phyloP scores from a whole-genome alignment of 306 rosid genomes.

The Sechiopsis laciniata region DNA sequence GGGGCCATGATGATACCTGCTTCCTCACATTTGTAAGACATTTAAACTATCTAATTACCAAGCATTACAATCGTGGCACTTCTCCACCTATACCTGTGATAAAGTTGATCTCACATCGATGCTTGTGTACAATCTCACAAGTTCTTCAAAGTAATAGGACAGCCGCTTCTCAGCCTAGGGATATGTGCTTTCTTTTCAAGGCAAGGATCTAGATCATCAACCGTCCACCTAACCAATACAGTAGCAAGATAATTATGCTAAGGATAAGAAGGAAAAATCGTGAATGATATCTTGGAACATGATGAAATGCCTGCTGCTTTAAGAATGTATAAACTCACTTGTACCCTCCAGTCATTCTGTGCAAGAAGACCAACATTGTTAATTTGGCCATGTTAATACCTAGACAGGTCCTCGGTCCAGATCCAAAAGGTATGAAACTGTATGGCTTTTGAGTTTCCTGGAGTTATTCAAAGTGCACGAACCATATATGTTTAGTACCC shows the following conservation, averaged over 20 bases:
- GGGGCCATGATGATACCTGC: background rate
- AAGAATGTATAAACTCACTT: slow-evolving; percentile 33
- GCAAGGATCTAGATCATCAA: slow-evolving; percentile 55
- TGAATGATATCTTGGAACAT: too few relatives aligned
- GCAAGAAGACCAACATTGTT: slow-evolving; percentile 59
- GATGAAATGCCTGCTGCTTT: background rate
- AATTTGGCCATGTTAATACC: slow-evolving; percentile 64
- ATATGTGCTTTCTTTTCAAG: slow-evolving; percentile 65
- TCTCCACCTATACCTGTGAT: too few relatives aligned
- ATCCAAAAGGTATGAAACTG: slow-evolving; percentile 59
- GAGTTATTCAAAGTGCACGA: background rate
- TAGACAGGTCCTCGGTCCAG: slow-evolving; percentile 72
- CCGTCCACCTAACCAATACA: slow-evolving; percentile 45
- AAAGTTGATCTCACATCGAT: slow-evolving; percentile 5
- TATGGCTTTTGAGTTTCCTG: slow-evolving; percentile 68
- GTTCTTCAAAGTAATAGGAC: slow-evolving; percentile 60
- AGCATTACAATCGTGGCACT: slow-evolving; percentile 1
- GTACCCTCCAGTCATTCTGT: slow-evolving; percentile 50
- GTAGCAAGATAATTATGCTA: background rate
- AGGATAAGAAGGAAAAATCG: background rate
- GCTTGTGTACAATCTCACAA: slow-evolving; percentile 26
- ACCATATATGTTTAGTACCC: background rate
- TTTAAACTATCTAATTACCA: background rate
- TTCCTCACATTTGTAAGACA: slow-evolving; percentile 11
- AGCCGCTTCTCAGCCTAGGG: slow-evolving; percentile 58